Evolutionary conservation across 495 filamentous ascomycete genomes (phyloP), one percentile per base, ranked within the genome.

Genomic region (Penicillium fimorum): DNA sequence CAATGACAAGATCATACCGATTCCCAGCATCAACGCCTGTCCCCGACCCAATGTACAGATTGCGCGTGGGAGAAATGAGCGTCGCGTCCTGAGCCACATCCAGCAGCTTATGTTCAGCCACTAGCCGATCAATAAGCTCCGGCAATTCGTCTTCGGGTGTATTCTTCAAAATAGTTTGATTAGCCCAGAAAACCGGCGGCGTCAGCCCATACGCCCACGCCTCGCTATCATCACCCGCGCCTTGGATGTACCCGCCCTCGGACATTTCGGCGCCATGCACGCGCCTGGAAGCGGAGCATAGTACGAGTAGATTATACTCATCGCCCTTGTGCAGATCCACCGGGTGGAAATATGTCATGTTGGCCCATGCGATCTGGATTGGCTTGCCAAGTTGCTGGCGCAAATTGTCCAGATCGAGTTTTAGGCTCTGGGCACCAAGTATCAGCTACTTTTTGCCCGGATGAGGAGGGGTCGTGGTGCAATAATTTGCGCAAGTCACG

Each of bases 171-270:
- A 62, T 29, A 2, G 78, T 73, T 27, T 70, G 71, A 55, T 93
- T 78, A 32, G 69, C 68, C 93, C 93, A 97, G 69, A 96, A 97
- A 4, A 91, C 57, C 2, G 69, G 70, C 10, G 93, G 82, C 9
- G 88, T 93, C 11, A 97, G 73, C 1, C 89, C 88, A 40, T 81
- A 72, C 35, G 90, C 85, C 94, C 94, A 98, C 38, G 84, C 86
- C 72, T 97, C 93, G 18, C 86, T 89, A 65, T 97, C 93, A 72
- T 97, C 93, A 5, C 87, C 93, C 12, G 92, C 92, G 24, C 94
- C 94, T 70, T 97, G 94, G 58, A 98, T 89, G 66, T 98, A 98
- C 25, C 86, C 88, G 4, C 83, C 84, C 58, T 82, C 82, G 29
- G 82, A 84, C 51, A 84, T 78, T 63, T 91, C 88, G 0, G 80